Conservation (phyloP, 352 stramenopile species). For the Phytopythium vexans region DNA sequence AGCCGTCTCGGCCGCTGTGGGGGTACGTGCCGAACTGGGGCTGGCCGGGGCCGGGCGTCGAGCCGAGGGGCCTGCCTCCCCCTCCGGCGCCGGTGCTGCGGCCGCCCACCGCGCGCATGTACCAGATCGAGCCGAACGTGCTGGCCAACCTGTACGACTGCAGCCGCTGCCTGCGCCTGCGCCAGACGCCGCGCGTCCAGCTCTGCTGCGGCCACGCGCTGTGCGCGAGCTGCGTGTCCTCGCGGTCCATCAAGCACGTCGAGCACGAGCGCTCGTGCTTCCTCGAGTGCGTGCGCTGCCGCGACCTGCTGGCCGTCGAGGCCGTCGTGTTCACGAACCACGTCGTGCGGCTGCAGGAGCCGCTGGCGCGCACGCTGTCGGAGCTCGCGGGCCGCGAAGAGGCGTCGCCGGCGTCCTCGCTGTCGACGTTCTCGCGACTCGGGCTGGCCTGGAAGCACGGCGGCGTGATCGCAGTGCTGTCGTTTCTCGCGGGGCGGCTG, state of each 20-base stretch:
- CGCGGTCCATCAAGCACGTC: constrained; percentile 34
- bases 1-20: constrained; percentile 57
- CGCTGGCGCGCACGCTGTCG: constrained; percentile 24
- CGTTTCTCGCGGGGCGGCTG: constrained; percentile 33
- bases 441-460: constrained; percentile 33
- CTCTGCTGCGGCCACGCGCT: constrained; percentile 63
- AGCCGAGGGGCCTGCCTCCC: constrained; percentile 2
- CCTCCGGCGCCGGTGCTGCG: constrained; percentile 14
- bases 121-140: constrained; percentile 27
- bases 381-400: constrained; percentile 18
- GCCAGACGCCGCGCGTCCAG: constrained; percentile 54
- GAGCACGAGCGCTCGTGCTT: constrained; percentile 41
- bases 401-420: background rate
- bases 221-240: constrained; percentile 55
- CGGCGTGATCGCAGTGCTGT: constrained; percentile 37
- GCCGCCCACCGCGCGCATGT: constrained; percentile 13
- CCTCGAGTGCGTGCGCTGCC: constrained; percentile 49
- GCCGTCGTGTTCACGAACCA: constrained; percentile 60
- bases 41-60: background rate
- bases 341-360: constrained; percentile 40
- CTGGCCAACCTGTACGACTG: constrained; percentile 55
- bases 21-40: constrained; percentile 24
- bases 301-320: constrained; percentile 47
- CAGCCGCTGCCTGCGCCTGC: constrained; percentile 47
- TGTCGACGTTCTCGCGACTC: constrained; percentile 9